Conservation (phyloP, 2,329 filamentous ascomycete species). For the Botryotinia calthae region DNA sequence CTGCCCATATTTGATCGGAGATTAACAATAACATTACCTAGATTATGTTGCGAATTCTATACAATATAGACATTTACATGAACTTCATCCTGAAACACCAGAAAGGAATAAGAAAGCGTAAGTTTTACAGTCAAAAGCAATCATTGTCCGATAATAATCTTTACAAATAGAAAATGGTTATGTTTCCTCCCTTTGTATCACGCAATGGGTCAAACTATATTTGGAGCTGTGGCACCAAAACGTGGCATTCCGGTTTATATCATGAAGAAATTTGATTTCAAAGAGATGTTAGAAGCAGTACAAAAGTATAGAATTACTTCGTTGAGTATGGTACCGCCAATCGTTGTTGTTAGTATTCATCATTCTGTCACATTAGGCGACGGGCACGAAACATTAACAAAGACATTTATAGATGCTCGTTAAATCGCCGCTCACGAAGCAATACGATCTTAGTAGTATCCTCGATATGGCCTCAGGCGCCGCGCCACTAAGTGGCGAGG, state of each 20-base stretch:
- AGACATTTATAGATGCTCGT: slow-evolving; percentile 51
- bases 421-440: slow-evolving; percentile 53
- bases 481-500: slow-evolving; percentile 75
- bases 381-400: neutral
- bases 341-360: slow-evolving; percentile 47
- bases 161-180: slow-evolving; percentile 28
- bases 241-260: slow-evolving; percentile 51
- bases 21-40: neutral
- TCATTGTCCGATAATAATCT: slow-evolving; percentile 44
- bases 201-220: slow-evolving; percentile 35
- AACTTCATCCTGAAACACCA: slow-evolving; percentile 52
- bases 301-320: slow-evolving; percentile 53
- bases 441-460: slow-evolving; percentile 59
- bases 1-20: rapidly evolving
- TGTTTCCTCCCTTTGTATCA: slow-evolving; percentile 25
- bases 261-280: slow-evolving; percentile 56
- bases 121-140: slow-evolving; percentile 78
- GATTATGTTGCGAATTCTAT: slow-evolving; percentile 29
- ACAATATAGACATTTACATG: slow-evolving; percentile 54
- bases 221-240: slow-evolving; percentile 46
- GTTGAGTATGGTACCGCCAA: slow-evolving; percentile 55
- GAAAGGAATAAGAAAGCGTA: slow-evolving; percentile 69
- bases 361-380: neutral
- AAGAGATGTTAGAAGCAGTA: neutral
- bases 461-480: slow-evolving; percentile 83